These are phyloP conservation scores for Pleurotus giganteus DNA, from an alignment of 768 basidiomycete species.

Conservation along the genomic window DNA sequence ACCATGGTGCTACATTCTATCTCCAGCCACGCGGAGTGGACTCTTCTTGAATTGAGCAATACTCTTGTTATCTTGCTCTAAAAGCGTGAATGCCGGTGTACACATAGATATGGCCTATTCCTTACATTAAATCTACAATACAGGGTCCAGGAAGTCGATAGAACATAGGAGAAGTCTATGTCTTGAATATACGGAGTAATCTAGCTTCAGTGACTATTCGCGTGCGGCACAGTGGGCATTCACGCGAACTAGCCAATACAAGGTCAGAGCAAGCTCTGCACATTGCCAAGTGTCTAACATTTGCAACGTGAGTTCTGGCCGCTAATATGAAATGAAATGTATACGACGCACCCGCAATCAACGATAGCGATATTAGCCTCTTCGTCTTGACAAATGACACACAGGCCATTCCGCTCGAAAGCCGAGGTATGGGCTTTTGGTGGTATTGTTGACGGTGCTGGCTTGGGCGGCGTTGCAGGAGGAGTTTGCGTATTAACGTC, in stretches of 20 bases:
- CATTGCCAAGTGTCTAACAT: conserved; percentile 71
- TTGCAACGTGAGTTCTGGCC: not conserved
- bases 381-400: conserved; percentile 92
- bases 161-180: conserved; percentile 22
- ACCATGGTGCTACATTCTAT: too few species aligned
- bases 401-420: conserved; percentile 72
- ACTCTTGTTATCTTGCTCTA: too few species aligned
- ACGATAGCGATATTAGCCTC: conserved; percentile 93
- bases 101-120: too few species aligned
- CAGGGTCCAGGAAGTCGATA: not conserved
- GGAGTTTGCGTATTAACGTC: conserved; percentile 7
- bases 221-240: conserved; percentile 90
- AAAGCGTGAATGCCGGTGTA: too few species aligned
- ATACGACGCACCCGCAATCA: conserved; percentile 79
- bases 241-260: conserved; percentile 73
- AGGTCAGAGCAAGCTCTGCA: conserved; percentile 78
- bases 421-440: conserved; percentile 33
- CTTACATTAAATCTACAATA: too few species aligned
- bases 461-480: conserved; percentile 33
- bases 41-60: too few species aligned
- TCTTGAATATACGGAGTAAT: conserved; percentile 72
- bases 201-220: conserved; percentile 82
- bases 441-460: conserved; percentile 11
- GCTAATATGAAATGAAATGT: not conserved
- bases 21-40: too few species aligned